Evolutionary conservation across 306 rosid species (phyloP).

Genomic region (Sicyos edulis): DNA sequence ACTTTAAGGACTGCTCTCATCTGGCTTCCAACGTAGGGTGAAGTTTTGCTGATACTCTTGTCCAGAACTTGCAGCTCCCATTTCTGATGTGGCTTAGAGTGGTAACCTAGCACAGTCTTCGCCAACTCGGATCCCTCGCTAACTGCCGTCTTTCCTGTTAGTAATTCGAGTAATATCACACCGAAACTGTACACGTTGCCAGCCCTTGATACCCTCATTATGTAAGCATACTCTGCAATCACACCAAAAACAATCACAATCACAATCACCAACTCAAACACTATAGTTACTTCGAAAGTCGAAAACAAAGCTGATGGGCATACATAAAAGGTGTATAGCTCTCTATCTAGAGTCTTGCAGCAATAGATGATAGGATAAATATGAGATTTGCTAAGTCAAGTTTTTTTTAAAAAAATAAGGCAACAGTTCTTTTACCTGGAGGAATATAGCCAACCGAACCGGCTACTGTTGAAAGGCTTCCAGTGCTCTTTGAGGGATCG

Average conservation of each 20-base stretch:
- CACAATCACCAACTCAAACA: constrained; percentile 3
- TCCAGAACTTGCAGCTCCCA: constrained; percentile 55
- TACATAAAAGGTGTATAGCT: neutral
- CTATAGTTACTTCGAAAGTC: neutral
- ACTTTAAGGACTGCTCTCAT: constrained; percentile 64
- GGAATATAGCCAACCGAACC: constrained; percentile 97
- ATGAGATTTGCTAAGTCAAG: neutral
- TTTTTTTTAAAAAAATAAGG: neutral
- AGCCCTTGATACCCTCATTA: constrained; percentile 67
- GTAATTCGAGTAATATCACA: constrained; percentile 68
- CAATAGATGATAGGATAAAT: neutral
- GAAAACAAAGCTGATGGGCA: neutral
- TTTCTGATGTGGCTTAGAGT: constrained; percentile 35
- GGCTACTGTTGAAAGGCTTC: constrained; percentile 72
- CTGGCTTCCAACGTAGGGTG: constrained; percentile 54
- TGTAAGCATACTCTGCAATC: constrained; percentile 83
- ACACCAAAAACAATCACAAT: constrained; percentile 12
- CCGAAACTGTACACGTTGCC: constrained; percentile 86
- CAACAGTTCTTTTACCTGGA: constrained; percentile 54
- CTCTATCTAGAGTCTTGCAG: neutral
- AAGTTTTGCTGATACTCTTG: constrained; percentile 47
- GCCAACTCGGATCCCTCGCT: constrained; percentile 75
- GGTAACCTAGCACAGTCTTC: constrained; percentile 49
- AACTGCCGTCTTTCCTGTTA: constrained; percentile 79
- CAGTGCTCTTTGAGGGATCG: constrained; percentile 81